Conservation (phyloP, 2,329 filamentous ascomycete genomes). For the Diaporthe humulicola region DNA sequence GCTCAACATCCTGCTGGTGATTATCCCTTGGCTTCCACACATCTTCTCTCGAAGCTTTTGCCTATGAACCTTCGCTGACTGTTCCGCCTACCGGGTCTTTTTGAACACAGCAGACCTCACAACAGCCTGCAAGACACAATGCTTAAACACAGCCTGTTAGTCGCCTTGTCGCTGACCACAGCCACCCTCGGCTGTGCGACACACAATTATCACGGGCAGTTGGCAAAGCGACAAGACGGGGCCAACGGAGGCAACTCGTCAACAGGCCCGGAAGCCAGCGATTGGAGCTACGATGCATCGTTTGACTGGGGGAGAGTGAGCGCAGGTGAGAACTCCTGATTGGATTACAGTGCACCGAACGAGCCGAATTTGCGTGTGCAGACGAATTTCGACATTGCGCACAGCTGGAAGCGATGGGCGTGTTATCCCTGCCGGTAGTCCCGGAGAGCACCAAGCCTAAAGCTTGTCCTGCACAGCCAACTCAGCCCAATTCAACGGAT, state of each 20-base stretch:
- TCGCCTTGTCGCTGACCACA: slow-evolving; percentile 13
- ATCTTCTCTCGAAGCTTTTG: background rate
- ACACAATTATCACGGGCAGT: slow-evolving; percentile 13
- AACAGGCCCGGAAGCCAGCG: slow-evolving; percentile 1
- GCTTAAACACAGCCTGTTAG: slow-evolving; percentile 12
- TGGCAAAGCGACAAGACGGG: slow-evolving; percentile 21
- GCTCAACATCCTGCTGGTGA: background rate
- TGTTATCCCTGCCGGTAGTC: background rate
- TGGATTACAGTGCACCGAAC: too few species aligned
- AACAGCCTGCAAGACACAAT: background rate
- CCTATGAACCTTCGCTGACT: slow-evolving; percentile 5
- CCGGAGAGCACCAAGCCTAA: too few species aligned
- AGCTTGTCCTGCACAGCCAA: background rate
- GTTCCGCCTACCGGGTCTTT: slow-evolving; percentile 14
- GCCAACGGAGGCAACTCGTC: slow-evolving; percentile 7
- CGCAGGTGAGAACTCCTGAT: slow-evolving; percentile 42
- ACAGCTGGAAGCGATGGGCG: background rate
- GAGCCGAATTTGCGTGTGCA: background rate
- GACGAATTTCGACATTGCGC: background rate
- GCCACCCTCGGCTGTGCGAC: slow-evolving; percentile 8
- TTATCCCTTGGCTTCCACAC: background rate
- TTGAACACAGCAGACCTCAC: background rate
- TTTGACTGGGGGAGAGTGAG: slow-evolving; percentile 56
- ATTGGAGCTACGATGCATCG: slow-evolving; percentile 52
- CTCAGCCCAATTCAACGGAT: background rate